These are phyloP conservation scores for Melastoma malabathricum DNA, from an alignment of 345 rosid species.

Conservation along the genomic window DNA sequence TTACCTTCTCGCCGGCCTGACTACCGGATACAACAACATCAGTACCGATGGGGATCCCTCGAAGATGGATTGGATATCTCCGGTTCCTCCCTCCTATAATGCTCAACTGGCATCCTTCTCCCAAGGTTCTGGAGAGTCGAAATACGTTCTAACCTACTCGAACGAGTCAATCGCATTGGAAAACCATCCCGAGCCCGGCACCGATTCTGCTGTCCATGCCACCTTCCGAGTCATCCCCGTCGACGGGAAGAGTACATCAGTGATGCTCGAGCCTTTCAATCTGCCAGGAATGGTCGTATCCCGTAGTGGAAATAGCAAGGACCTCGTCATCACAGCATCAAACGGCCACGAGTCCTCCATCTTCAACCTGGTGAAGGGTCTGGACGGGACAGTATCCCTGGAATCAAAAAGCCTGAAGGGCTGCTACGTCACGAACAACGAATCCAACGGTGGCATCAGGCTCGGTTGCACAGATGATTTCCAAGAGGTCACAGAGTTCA, in stretches of 20 bases:
- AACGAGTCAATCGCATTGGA: conserved; percentile 57
- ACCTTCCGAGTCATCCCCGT: conserved; percentile 51
- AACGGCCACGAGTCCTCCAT: conserved; percentile 15
- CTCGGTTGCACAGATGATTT: conserved; percentile 34
- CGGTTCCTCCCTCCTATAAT: conserved; percentile 45
- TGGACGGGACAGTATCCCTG: conserved; percentile 64
- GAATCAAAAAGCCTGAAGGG: conserved; percentile 34
- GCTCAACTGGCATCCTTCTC: conserved; percentile 44
- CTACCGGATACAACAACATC: conserved; percentile 57
- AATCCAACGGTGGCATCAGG: conserved; percentile 22
- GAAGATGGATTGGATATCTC: conserved; percentile 40
- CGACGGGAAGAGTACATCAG: conserved; percentile 32
- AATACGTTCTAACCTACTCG: conserved; percentile 45
- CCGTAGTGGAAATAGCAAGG: conserved; percentile 20
- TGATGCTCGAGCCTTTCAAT: conserved; percentile 66
- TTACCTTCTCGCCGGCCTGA: conserved; percentile 64
- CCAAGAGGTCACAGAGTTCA: conserved; percentile 14
- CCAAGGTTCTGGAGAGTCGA: conserved; percentile 32
- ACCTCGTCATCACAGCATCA: conserved; percentile 25
- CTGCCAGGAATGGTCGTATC: conserved; percentile 62
- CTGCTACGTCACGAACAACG: conserved; percentile 37
- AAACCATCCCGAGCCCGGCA: conserved; percentile 35
- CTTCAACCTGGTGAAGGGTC: conserved; percentile 48
- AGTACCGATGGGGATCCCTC: conserved; percentile 27
- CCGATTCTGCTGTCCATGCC: conserved; percentile 41